Percentiles rank a stretch among this genome's conserved stretches.
Conservation (phyloP, 305 asterid species). For the Solanum hybrid region DNA sequence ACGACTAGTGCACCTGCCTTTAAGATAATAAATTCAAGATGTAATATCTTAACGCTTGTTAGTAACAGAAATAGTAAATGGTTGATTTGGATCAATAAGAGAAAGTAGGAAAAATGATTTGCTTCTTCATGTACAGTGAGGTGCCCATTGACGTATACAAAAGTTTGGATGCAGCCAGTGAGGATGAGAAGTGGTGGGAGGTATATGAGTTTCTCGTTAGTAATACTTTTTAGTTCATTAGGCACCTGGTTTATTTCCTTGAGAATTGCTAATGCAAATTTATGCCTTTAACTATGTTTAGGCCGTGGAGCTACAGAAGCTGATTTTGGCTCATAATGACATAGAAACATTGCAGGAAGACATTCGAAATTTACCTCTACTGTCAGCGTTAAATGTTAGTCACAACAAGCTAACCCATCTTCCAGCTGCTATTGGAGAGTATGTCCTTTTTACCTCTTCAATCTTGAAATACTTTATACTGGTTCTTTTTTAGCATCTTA, state of each 20-base stretch:
- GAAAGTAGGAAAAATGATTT: background rate
- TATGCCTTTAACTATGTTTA: constrained; percentile 13
- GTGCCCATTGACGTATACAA: constrained; percentile 81
- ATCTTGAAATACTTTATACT: constrained; percentile 1
- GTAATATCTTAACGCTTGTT: background rate
- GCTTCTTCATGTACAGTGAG: constrained; percentile 38
- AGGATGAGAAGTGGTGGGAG: constrained; percentile 99
- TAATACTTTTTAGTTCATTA: background rate
- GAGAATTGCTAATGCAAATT: background rate
- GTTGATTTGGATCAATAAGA: background rate
- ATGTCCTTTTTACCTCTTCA: constrained; percentile 18
- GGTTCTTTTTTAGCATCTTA: constrained; percentile 8
- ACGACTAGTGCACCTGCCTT: background rate
- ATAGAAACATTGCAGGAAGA: constrained; percentile 78
- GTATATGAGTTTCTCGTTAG: constrained; percentile 22
- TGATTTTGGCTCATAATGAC: constrained; percentile 84
- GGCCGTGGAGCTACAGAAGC: constrained; percentile 94
- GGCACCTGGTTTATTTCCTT: background rate
- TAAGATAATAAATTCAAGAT: background rate
- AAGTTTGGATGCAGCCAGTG: constrained; percentile 68
- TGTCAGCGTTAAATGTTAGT: constrained; percentile 66
- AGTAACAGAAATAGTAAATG: background rate
- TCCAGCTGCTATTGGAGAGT: constrained; percentile 95
- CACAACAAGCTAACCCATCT: constrained; percentile 74
- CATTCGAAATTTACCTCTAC: constrained; percentile 56